Evolutionary conservation across 352 stramenopile species (phyloP).

Genomic region (Halophytophthora batemanensis): DNA sequence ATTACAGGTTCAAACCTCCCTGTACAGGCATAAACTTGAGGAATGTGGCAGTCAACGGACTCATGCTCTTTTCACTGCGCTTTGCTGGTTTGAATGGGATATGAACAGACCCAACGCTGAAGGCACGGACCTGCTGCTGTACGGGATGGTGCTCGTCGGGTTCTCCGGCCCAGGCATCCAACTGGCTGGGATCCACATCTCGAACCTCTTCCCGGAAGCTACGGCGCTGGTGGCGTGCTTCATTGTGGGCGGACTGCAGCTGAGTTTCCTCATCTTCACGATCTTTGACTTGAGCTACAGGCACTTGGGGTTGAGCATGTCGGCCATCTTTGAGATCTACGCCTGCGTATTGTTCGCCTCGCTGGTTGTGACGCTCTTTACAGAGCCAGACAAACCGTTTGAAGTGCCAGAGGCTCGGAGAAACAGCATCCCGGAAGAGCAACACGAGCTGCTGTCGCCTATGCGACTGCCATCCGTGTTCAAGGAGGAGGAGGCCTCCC

Average conservation of each 20-base stretch:
- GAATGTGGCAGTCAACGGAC: too few species aligned
- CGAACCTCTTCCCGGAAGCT: constrained; percentile 67
- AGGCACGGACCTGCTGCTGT: constrained; percentile 46
- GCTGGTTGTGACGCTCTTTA: constrained; percentile 45
- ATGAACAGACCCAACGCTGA: constrained; percentile 19
- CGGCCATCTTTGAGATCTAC: constrained; percentile 51
- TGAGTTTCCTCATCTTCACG: constrained; percentile 77
- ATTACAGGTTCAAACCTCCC: constrained; percentile 26
- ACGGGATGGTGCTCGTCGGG: constrained; percentile 57
- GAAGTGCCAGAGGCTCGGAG: constrained; percentile 10
- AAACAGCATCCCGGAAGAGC: constrained; percentile 9
- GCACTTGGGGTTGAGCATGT: constrained; percentile 32
- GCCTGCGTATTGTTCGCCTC: constrained; percentile 44
- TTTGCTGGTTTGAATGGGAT: not conserved
- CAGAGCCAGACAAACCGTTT: constrained; percentile 58
- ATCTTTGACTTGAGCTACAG: constrained; percentile 55
- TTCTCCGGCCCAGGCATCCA: constrained; percentile 67
- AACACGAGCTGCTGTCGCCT: constrained; percentile 50
- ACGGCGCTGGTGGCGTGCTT: constrained; percentile 67
- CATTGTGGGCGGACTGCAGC: constrained; percentile 63
- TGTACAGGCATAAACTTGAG: not conserved
- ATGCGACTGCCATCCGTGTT: constrained; percentile 58
- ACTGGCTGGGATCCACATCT: constrained; percentile 68
- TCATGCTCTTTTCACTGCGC: not conserved
- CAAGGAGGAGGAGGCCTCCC: constrained; percentile 46